Evolutionary conservation across 768 basidiomycete genomes (phyloP).

Genomic region (Multifurca ochricompacta): DNA sequence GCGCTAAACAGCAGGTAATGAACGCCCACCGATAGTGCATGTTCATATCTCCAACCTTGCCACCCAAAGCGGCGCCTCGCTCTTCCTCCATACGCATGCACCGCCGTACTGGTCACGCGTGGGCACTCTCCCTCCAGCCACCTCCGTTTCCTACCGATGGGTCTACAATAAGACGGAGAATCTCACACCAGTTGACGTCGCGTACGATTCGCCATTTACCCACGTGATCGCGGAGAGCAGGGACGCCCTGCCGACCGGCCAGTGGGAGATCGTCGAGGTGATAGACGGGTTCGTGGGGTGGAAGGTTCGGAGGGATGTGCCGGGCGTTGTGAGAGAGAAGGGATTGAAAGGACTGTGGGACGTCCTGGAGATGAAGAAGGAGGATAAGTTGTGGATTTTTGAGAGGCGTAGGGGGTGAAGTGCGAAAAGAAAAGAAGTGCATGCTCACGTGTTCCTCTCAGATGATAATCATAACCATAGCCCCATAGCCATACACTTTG

Average conservation of each 20-base stretch:
- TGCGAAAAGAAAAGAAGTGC: too few relatives aligned
- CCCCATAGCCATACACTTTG: too few relatives aligned
- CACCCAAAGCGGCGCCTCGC: conserved; percentile 83
- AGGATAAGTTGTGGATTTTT: conserved; percentile 43
- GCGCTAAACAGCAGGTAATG: conserved; percentile 6
- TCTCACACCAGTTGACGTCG: conserved; percentile 36
- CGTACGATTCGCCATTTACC: conserved; percentile 38
- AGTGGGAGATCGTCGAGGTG: conserved; percentile 39
- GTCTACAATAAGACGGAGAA: conserved; percentile 80
- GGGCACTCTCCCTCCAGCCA: conserved; percentile 15
- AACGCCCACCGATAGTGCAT: conserved; percentile 33
- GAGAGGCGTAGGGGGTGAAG: conserved; percentile 25
- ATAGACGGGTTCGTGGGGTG: conserved; percentile 42
- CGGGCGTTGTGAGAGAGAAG: conserved; percentile 23
- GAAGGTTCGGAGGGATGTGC: conserved; percentile 27
- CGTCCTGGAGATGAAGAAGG: conserved; percentile 33
- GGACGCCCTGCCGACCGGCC: conserved; percentile 21
- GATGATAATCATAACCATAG: too few relatives aligned
- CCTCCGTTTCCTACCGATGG: conserved; percentile 34
- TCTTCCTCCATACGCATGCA: conserved; percentile 69
- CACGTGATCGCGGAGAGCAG: conserved; percentile 53
- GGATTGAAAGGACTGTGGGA: conserved; percentile 18
- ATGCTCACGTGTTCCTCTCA: not conserved
- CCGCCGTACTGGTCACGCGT: conserved; percentile 39
- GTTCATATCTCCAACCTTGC: conserved; percentile 82